Conservation (phyloP, 2,329 filamentous ascomycete genomes). For the Nigrospora oryzae region DNA sequence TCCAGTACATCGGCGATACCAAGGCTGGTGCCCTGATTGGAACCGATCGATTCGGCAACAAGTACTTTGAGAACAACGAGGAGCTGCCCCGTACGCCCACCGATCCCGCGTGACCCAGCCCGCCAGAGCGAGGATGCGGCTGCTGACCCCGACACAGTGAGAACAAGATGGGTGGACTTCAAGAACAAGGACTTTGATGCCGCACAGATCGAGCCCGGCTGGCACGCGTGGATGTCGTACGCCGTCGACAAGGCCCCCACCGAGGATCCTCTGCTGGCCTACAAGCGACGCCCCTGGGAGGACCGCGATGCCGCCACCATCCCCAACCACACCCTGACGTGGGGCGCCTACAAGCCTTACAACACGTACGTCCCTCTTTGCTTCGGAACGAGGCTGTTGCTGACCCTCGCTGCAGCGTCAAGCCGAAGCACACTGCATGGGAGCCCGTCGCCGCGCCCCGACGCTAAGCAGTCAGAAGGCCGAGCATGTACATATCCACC, state of each 20-base stretch:
- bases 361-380: conserved; percentile 66
- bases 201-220: conserved; percentile 87
- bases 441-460: conserved; percentile 26
- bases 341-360: conserved; percentile 85
- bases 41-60: conserved; percentile 88
- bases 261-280: conserved; percentile 63
- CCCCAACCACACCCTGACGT: conserved; percentile 66
- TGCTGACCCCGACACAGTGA: conserved; percentile 44
- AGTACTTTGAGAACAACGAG: conserved; percentile 92
- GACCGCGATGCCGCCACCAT: conserved; percentile 56
- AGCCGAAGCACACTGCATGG: conserved; percentile 43
- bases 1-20: conserved; percentile 68
- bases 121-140: not conserved
- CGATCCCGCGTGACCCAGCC: not conserved
- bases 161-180: conserved; percentile 97
- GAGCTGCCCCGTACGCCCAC: conserved; percentile 71
- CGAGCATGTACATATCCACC: conserved; percentile 1
- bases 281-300: conserved; percentile 68
- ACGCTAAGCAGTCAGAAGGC: not conserved
- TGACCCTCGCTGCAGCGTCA: conserved; percentile 28
- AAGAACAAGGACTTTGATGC: conserved; percentile 77
- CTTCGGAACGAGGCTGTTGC: not conserved
- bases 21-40: conserved; percentile 85
- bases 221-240: conserved; percentile 98
- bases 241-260: conserved; percentile 78